Evolutionary conservation across 2,329 filamentous ascomycete genomes (phyloP), one percentile per base, ranked within the genome.

Genomic region (Xenoacremonium recifei): DNA sequence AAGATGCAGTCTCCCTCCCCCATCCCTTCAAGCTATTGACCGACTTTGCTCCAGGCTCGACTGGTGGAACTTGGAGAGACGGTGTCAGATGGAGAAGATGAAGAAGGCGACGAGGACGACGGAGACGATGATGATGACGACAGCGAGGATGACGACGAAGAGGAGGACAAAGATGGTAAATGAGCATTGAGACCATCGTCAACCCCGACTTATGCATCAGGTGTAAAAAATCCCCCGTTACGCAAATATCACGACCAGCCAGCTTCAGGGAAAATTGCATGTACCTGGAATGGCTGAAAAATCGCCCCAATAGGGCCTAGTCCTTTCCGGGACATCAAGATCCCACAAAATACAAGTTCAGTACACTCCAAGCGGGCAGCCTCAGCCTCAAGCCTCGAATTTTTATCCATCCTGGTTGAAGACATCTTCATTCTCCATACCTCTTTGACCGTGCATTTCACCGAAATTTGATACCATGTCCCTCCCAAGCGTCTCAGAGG

Each of bases 41-140:
- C 34, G 29, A 30, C 38, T 15, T 17, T n/a, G 15, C 25, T 42
- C 13, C 55, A 81, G 73, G 65, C 68, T 60, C 84, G 80, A 36
- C 71, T 90, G 12, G 77, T 78, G 55, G 78, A 76, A 17, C 70
- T 89, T 15, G 86, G 86, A 3, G 79, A 88, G 58, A 72, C 74
- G 46, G 81, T 92, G 9, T 90, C 87, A 2, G 88, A 92, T 50
- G 85, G 71, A n/a, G 87, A 90, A 49, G 84, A 84, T 15, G 84
- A 82, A 0, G 79, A 77, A 0, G 77, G 75, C 1, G 77, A 77
- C 0, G 76, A 76, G 0, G 76, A 77, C 0, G 75, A 78, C 0
- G 77, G 73, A 0, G 79, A 77, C 0, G 77, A 76, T 2, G 73
- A 73, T 0, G 71, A 73, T 1, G 56, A 57, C 3, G 57, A 55